phyloP scores from a whole-genome alignment of 371 early-diverging fungal species.

The Rhizopus delemar region DNA sequence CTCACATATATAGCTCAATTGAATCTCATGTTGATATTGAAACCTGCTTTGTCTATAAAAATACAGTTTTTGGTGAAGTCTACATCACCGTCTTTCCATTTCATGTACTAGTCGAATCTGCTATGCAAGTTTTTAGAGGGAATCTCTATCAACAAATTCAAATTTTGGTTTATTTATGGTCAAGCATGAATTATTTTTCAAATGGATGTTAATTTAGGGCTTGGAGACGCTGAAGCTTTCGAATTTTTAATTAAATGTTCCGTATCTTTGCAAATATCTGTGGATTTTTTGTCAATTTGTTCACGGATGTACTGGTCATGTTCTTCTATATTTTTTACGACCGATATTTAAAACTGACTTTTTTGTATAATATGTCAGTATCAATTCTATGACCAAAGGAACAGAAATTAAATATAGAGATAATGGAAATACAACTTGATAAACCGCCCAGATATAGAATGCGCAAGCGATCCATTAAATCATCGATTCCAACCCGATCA shows the following conservation, averaged over 20 bases:
- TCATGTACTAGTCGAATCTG: conserved; percentile 10
- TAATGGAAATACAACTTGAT: no score
- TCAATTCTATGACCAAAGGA: no score
- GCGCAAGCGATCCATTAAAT: no score
- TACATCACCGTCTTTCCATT: conserved; percentile 5
- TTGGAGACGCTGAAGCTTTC: conserved; percentile 5
- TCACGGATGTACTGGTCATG: no score
- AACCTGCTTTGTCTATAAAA: conserved; percentile 17
- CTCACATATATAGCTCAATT: conserved; percentile 9
- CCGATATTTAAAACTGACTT: no score
- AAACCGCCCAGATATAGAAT: no score
- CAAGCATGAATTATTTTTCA: conserved; percentile 7
- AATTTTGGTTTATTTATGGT: conserved; percentile 4
- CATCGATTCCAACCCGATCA: no score
- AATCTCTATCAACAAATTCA: conserved; percentile 10
- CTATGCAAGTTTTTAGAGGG: conserved; percentile 1
- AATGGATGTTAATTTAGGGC: conserved; percentile 2
- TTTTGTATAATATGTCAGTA: no score
- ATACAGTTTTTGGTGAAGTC: conserved; percentile 13
- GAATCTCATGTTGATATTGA: conserved; percentile 6
- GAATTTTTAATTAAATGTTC: conserved; percentile 2
- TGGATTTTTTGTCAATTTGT: no score
- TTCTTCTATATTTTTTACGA: no score
- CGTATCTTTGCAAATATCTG: no score
- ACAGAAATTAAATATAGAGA: no score